phyloP scores from a whole-genome alignment of 2,329 filamentous ascomycete species.

The Claviceps sp. region DNA sequence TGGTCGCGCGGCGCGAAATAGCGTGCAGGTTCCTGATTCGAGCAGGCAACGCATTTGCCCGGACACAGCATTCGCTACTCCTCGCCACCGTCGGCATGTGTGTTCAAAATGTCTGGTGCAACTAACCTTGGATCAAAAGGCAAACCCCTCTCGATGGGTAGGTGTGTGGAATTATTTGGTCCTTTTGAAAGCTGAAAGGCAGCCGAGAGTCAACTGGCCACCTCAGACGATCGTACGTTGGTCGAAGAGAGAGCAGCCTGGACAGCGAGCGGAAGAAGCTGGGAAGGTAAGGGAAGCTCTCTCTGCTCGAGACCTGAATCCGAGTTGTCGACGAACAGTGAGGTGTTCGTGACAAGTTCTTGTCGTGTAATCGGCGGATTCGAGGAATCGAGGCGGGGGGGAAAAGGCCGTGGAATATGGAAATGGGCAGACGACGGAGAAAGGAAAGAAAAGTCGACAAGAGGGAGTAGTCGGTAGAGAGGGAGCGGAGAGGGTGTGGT shows the following conservation, averaged over 20 bases:
- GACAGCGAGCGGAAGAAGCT: constrained; percentile 14
- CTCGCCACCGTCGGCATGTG: not conserved
- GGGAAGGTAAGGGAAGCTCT: constrained; percentile 14
- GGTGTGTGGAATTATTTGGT: constrained; percentile 2
- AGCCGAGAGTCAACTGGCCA: constrained; percentile 8
- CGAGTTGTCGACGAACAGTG: constrained; percentile 13
- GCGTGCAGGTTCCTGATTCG: not conserved
- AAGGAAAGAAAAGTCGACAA: not conserved
- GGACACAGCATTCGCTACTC: too few relatives aligned
- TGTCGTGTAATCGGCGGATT: constrained; percentile 25
- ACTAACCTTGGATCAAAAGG: constrained; percentile 1
- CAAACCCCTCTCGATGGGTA: not conserved
- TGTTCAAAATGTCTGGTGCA: not conserved
- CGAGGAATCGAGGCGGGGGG: constrained; percentile 19
- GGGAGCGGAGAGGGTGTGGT: not conserved
- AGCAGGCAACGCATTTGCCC: not conserved
- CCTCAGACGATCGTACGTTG: constrained; percentile 1
- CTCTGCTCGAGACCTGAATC: constrained; percentile 16
- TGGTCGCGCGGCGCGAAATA: not conserved
- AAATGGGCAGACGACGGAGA: constrained; percentile 3
- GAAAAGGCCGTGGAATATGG: constrained; percentile 10
- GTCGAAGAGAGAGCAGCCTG: constrained; percentile 12
- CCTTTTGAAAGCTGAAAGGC: constrained; percentile 7
- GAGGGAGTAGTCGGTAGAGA: not conserved
- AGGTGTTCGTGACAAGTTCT: constrained; percentile 18